phyloP scores from a whole-genome alignment of 2,329 filamentous ascomycete genomes.

The Calonectria pseudoturangicola region DNA sequence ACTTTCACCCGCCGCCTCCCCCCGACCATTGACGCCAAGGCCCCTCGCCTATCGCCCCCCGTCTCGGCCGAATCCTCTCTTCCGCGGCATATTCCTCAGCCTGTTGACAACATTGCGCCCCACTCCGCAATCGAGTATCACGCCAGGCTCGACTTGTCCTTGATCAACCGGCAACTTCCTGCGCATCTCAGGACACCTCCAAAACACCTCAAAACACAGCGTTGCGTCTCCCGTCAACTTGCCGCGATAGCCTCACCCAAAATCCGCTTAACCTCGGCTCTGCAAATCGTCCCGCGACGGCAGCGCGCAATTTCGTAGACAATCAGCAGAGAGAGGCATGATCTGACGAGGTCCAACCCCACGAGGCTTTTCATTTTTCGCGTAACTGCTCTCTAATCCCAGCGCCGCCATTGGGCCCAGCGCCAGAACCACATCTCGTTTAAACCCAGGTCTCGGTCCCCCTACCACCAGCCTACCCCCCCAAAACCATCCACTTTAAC shows the following conservation, averaged over 20 bases:
- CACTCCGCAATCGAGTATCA: slow-evolving; percentile 14
- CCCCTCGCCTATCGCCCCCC: slow-evolving; percentile 19
- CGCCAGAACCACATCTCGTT: slow-evolving; percentile 10
- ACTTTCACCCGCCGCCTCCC: too few species aligned
- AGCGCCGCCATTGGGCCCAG: slow-evolving; percentile 27
- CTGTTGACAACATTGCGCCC: slow-evolving; percentile 3
- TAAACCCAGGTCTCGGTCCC: slow-evolving; percentile 8
- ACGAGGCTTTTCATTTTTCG: slow-evolving; percentile 25
- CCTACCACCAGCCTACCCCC: slow-evolving; percentile 27
- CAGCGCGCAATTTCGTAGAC: slow-evolving; percentile 6
- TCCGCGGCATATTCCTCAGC: slow-evolving; percentile 17
- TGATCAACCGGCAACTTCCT: slow-evolving; percentile 20
- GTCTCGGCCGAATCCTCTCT: slow-evolving; percentile 15
- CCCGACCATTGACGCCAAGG: not conserved
- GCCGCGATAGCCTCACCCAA: not conserved
- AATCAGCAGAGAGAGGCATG: slow-evolving; percentile 40
- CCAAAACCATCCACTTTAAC: slow-evolving; percentile 9
- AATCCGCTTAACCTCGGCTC: not conserved
- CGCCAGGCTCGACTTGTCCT: slow-evolving; percentile 20
- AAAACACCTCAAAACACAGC: not conserved
- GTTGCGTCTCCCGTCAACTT: not conserved
- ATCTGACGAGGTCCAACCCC: slow-evolving; percentile 37
- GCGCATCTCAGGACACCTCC: slow-evolving; percentile 34
- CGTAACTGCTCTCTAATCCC: slow-evolving; percentile 32
- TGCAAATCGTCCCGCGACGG: not conserved